A percentile compares a stretch with the other conserved stretches of the same genome.
phyloP scores from a whole-genome alignment of 371 early-diverging fungal genomes.

The Syncephalastrum contaminatum region DNA sequence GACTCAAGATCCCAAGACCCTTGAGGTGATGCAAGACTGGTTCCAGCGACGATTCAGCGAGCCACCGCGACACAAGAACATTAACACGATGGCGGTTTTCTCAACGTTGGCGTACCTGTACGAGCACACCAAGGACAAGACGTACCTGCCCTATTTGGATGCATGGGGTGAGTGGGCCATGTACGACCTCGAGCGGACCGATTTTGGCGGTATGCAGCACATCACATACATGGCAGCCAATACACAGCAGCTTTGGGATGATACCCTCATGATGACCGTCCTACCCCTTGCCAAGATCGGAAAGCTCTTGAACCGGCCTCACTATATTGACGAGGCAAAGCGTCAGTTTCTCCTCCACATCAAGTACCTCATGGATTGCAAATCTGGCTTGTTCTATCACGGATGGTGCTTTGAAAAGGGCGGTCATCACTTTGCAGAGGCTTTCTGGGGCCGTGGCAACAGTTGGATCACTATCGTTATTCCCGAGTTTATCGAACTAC shows the following conservation, averaged over 20 bases:
- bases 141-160: conserved; percentile 19
- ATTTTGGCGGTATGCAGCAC: conserved; percentile 29
- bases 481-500: conserved; percentile 25
- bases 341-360: conserved; percentile 25
- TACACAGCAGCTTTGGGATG: conserved; percentile 25
- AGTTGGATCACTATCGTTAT: conserved; percentile 30
- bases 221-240: conserved; percentile 22
- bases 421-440: conserved; percentile 25
- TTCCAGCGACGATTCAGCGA: conserved; percentile 22
- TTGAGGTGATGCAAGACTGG: conserved; percentile 21
- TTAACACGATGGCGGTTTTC: conserved; percentile 29
- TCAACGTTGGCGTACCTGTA: conserved; percentile 22
- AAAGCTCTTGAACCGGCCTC: conserved; percentile 17
- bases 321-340: conserved; percentile 27
- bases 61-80: conserved; percentile 22
- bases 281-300: conserved; percentile 27
- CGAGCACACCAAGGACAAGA: conserved; percentile 16
- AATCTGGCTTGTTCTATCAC: conserved; percentile 23
- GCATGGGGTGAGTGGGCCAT: conserved; percentile 28
- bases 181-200: conserved; percentile 20
- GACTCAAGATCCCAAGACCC: conserved; percentile 11
- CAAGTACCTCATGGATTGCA: conserved; percentile 20
- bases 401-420: conserved; percentile 25
- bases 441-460: conserved; percentile 27
- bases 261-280: conserved; percentile 30